These are phyloP conservation scores for Dothistroma septosporum DNA, from an alignment of 2,329 filamentous ascomycete genomes.

Conservation along the genomic window DNA sequence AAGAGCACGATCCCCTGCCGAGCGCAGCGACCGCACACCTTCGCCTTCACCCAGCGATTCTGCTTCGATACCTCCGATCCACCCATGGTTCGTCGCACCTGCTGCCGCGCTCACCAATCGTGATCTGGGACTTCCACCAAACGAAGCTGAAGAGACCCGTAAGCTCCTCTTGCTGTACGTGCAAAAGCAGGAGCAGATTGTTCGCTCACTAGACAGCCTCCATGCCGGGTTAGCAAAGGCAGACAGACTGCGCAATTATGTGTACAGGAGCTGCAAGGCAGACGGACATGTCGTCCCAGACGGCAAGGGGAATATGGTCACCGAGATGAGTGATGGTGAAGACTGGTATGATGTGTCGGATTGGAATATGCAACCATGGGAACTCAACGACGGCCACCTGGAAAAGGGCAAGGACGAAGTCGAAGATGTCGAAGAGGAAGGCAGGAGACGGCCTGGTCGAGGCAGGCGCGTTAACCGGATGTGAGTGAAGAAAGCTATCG, in stretches of 20 bases:
- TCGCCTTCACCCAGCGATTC: slow-evolving; percentile 45
- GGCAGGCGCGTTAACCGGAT: slow-evolving; percentile 25
- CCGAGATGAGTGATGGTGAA: slow-evolving; percentile 79
- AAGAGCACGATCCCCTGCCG: slow-evolving; percentile 43
- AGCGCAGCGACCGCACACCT: slow-evolving; percentile 36
- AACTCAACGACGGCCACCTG: slow-evolving; percentile 55
- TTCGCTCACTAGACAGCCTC: slow-evolving; percentile 63
- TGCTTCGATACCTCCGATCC: slow-evolving; percentile 51
- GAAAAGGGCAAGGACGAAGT: slow-evolving; percentile 84
- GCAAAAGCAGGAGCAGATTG: slow-evolving; percentile 81
- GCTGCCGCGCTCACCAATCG: slow-evolving; percentile 59
- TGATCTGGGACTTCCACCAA: slow-evolving; percentile 65
- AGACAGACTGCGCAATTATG: slow-evolving; percentile 65
- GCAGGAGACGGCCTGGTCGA: slow-evolving; percentile 19
- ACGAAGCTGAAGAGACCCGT: slow-evolving; percentile 74
- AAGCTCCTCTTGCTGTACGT: slow-evolving; percentile 70
- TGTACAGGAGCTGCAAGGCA: slow-evolving; percentile 71
- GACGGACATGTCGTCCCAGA: slow-evolving; percentile 62
- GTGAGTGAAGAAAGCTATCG: slow-evolving; percentile 17
- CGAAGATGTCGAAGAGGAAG: slow-evolving; percentile 48
- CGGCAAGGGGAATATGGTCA: slow-evolving; percentile 29
- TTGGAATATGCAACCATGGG: slow-evolving; percentile 56
- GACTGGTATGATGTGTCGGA: slow-evolving; percentile 84
- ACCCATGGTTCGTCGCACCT: slow-evolving; percentile 70
- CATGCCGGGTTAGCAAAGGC: slow-evolving; percentile 68